Conservation (phyloP, 495 filamentous ascomycete species). For the Lophium mytilinum region DNA sequence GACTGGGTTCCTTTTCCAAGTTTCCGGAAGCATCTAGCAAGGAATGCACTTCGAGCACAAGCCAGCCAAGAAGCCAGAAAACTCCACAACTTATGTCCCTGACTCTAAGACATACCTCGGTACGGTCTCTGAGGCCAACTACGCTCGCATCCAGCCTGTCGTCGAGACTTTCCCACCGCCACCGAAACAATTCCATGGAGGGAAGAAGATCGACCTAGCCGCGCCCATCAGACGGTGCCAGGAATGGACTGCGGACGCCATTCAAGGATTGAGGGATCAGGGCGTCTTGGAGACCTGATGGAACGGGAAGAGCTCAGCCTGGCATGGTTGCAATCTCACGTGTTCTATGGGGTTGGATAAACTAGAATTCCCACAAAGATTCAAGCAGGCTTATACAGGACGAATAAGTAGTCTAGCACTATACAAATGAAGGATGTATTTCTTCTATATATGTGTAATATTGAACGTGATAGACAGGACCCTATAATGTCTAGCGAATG, state of each 20-base stretch:
- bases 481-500: too few species aligned
- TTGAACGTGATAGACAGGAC: too few species aligned
- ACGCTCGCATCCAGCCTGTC: neutral
- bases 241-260: constrained; percentile 13
- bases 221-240: constrained; percentile 11
- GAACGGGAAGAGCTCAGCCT: too few species aligned
- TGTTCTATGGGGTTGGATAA: too few species aligned
- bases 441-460: too few species aligned
- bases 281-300: too few species aligned
- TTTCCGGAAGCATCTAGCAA: constrained; percentile 8
- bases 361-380: too few species aligned
- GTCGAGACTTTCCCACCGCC: constrained; percentile 5
- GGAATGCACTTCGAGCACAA: constrained; percentile 11
- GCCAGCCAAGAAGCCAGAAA: neutral
- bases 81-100: neutral
- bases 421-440: too few species aligned
- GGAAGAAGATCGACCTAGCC: constrained; percentile 7
- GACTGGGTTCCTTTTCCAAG: constrained; percentile 13
- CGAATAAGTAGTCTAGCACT: too few species aligned
- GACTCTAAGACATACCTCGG: constrained; percentile 4
- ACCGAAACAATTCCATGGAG: constrained; percentile 12
- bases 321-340: too few species aligned
- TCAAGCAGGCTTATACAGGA: too few species aligned
- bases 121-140: constrained; percentile 8
- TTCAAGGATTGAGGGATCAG: too few species aligned